Evolutionary conservation across 208 protist species (phyloP), one percentile per base, ranked within the genome.

Genomic region (Leishmania aethiopica): DNA sequence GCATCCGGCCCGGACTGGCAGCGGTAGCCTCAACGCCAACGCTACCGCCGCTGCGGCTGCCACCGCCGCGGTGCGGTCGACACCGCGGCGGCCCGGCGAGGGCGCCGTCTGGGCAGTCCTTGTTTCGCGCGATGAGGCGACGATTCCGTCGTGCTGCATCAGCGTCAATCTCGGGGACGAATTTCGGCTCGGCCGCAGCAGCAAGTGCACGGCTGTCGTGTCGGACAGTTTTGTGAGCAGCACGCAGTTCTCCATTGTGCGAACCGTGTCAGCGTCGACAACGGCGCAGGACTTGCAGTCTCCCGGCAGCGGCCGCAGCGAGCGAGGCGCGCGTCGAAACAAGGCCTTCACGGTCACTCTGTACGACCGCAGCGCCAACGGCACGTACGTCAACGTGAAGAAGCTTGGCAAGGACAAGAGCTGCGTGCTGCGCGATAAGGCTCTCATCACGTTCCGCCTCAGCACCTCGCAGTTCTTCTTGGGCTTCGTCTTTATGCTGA

Each of bases 341-440:
- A 84, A 81, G 40, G 6, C 75, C 32, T 89, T 86, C 66, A 83
- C 85, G 17, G 82, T 94, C 13, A 89, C 80, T 25, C 82, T 98
- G 13, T 78, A 86, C 59, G 95, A 98, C 83, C 79, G 83, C 70
- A 98, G 95, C 77, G 91, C 87, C 32, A 96, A 98, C 86, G 95
- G 95, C 45, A 98, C 95, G 37, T 96, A 94, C 77, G 95, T 98
- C 15, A 97, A 98, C 81, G 93, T 96, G 51, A 96, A 96, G 84
- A 90, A 92, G 71, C 86, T 98, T 60, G 93, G 93, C 40, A 96
- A 96, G 75, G 93, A 92, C 55, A 92, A 89, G 79, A 89, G 75
- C 35, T 94, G 88, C 64, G 77, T 92, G 6, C 84, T 98, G 80
- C 92, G 90, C 51, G 84, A 97, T 80, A 86, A 89, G 70, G 91